These are phyloP conservation scores for Penicillium griseofulvum DNA, from an alignment of 2,329 filamentous ascomycete genomes.

Conservation along the genomic window DNA sequence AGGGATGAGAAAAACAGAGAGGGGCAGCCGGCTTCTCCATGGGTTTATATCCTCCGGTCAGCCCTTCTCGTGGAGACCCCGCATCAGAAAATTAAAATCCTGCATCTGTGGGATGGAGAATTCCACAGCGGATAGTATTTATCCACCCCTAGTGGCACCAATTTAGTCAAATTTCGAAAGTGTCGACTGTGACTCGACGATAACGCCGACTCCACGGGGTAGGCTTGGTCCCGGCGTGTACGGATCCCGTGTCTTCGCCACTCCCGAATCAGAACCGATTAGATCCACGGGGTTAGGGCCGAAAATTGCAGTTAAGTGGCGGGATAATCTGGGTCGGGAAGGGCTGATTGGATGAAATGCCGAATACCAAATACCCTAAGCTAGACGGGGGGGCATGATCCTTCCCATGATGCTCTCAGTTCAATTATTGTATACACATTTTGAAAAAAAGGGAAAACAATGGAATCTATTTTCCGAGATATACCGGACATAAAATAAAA, in stretches of 20 bases:
- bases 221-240: not conserved
- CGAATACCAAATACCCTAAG: not conserved
- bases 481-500: not conserved
- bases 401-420: not conserved
- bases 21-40: not conserved
- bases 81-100: slow-evolving; percentile 2
- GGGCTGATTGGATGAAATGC: not conserved
- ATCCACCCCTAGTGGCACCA: not conserved
- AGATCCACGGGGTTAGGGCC: not conserved
- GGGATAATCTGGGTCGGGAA: not conserved
- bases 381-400: no score
- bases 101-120: not conserved
- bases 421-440: no score
- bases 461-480: not conserved
- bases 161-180: not conserved
- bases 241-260: not conserved
- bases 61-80: slow-evolving; percentile 17
- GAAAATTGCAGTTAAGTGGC: not conserved
- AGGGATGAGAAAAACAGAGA: not conserved
- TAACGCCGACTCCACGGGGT: slow-evolving; percentile 9
- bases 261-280: not conserved
- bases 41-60: slow-evolving; percentile 5
- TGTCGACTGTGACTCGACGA: slow-evolving; percentile 6
- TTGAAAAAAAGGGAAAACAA: no score
- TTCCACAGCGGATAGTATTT: not conserved